Base-by-base conservation (phyloP, 257 asterid species). In the Solanum chaucha region DNA sequence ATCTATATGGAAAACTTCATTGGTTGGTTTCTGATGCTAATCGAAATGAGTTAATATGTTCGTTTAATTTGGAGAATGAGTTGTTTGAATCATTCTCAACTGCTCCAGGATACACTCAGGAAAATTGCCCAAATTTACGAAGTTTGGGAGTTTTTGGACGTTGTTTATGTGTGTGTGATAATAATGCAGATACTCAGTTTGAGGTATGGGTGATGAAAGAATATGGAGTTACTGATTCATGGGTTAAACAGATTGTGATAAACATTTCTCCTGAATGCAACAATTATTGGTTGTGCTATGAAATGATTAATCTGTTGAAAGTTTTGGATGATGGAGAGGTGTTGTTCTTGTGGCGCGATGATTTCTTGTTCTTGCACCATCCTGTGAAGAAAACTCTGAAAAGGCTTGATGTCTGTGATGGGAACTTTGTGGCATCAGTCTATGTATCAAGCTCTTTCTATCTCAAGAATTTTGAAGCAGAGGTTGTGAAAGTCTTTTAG, bases 191-290 rank as follows among this genome's bases (percentile, higher is more conserved):
- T 3, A 40, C 5, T n/a, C 83, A 89, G 17, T 85, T 93, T 17
- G 90, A 88, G 10, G 89, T 91, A 3, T 93, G 97, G 97, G 89
- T 89, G 35, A 94, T 93, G 96, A 92, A 88, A 75, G 93, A 94
- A 30, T 92, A 93, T 3, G 90, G 90, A 61, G 90, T 89, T 4
- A 58, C 85, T 65, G 81, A 88, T 58, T 89, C 94, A 1, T 94
- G 96, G 95, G 68, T 40, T 5, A 93, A 89, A 83, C 65, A 91
- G 5, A 48, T 91, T 65, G 92, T 90, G 22, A 90, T 93, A 65
- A 87, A 36, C 44, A 90, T 88, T 51, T 70, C 19, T 87, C 46
- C 86, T 88, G 1, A 89, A 85, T 44, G 86, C 86, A 46, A 67
- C 51, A 20, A 92, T 84, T 55, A 92, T 84, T 55, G 91, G 12